Percentiles rank a stretch among this genome's conserved stretches.
Conservation (phyloP, 192 early-diverging fungal species). For the Chytriomyces sp. region DNA sequence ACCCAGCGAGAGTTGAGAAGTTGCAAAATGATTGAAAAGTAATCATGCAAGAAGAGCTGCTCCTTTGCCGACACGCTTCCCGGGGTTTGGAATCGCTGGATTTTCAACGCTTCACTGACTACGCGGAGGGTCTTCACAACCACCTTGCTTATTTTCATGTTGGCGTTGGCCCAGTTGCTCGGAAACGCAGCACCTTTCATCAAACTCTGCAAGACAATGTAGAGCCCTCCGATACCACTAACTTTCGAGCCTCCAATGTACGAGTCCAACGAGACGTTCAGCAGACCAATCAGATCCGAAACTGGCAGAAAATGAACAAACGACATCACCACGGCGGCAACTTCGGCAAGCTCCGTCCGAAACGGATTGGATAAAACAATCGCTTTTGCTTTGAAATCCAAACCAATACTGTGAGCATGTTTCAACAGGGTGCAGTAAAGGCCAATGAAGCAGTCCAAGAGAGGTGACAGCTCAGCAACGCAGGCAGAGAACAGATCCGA, state of each 20-base stretch:
- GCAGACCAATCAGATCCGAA: neutral
- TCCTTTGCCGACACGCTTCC: conserved; percentile 4
- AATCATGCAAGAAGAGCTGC: conserved; percentile 50
- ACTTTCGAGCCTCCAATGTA: conserved; percentile 5
- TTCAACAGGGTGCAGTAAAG: neutral
- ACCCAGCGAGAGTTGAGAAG: conserved; percentile 61
- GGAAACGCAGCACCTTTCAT: conserved; percentile 47
- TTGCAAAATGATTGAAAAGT: conserved; percentile 53
- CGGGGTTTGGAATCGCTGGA: conserved; percentile 24
- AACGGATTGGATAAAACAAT: neutral
- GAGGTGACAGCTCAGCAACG: conserved; percentile 15
- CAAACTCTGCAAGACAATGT: conserved; percentile 39
- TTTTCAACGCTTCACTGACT: conserved; percentile 41
- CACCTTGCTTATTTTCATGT: conserved; percentile 46
- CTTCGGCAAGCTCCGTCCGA: conserved; percentile 34
- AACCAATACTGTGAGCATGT: neutral
- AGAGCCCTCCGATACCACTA: conserved; percentile 8
- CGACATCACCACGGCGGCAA: conserved; percentile 43
- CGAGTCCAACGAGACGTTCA: conserved; percentile 4
- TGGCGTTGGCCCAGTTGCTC: conserved; percentile 42
- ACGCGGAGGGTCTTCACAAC: conserved; percentile 40
- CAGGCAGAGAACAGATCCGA: conserved; percentile 23
- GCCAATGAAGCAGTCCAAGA: conserved; percentile 15
- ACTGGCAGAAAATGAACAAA: conserved; percentile 41
- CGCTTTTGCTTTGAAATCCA: conserved; percentile 6